phyloP scores from a whole-genome alignment of 1,139 yeast genomes.

The Sugiyamaella castrensis region DNA sequence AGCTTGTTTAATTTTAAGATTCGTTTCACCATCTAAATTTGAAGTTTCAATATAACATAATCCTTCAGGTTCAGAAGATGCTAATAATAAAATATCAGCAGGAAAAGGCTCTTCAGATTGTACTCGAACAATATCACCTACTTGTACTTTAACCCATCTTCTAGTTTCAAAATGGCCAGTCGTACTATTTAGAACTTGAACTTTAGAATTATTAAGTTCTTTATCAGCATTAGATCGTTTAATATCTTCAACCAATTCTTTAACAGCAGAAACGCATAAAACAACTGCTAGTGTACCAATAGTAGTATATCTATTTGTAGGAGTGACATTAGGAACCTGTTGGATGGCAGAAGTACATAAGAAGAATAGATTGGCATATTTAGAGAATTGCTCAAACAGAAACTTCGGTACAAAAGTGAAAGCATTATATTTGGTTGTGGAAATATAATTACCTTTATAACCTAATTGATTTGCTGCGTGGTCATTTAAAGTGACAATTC shows the following conservation, averaged over 20 bases:
- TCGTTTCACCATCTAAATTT: constrained; percentile 96
- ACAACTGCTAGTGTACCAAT: constrained; percentile 87
- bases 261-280: constrained; percentile 82
- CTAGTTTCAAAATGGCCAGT: constrained; percentile 58
- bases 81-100: constrained; percentile 79
- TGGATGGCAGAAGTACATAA: constrained; percentile 90
- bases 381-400: constrained; percentile 92
- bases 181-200: constrained; percentile 63
- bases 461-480: constrained; percentile 50
- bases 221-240: constrained; percentile 87
- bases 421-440: constrained; percentile 93
- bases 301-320: constrained; percentile 94
- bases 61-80: constrained; percentile 98
- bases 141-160: constrained; percentile 85
- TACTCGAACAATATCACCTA: constrained; percentile 87
- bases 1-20: constrained; percentile 90
- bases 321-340: constrained; percentile 95
- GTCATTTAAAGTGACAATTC: constrained; percentile 69
- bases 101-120: constrained; percentile 90
- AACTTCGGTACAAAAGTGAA: constrained; percentile 95
- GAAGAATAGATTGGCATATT: constrained; percentile 93
- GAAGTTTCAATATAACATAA: constrained; percentile 97
- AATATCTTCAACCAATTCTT: constrained; percentile 86
- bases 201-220: constrained; percentile 78
- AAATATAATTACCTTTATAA: constrained; percentile 79